Conservation (phyloP, 2,329 filamentous ascomycete species). For the Pyricularia sp. region DNA sequence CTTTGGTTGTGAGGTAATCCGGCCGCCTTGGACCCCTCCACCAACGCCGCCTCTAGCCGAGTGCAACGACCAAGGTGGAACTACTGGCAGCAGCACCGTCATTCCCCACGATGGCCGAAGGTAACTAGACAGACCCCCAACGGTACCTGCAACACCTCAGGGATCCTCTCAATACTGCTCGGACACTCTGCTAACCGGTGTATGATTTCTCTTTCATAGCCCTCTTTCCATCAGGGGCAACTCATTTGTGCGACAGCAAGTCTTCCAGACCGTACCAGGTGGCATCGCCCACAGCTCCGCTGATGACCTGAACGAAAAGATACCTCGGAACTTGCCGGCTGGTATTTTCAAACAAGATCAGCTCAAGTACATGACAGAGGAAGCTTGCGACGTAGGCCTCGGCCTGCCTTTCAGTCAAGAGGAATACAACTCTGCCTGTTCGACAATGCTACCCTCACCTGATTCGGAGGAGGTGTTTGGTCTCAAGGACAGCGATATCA, state of each 20-base stretch:
- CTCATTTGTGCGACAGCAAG: background rate
- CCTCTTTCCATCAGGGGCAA: conserved; percentile 2
- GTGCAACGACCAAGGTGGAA: background rate
- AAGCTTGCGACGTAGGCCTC: conserved; percentile 5
- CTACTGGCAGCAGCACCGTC: too few species aligned
- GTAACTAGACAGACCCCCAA: background rate
- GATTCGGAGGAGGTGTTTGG: conserved; percentile 7
- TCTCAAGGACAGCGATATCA: conserved; percentile 4
- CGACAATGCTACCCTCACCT: conserved; percentile 10
- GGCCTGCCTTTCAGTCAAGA: conserved; percentile 1
- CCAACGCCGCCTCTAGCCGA: conserved; percentile 10
- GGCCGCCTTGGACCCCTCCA: conserved; percentile 13
- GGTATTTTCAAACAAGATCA: background rate
- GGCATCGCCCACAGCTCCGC: background rate
- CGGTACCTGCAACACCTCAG: background rate
- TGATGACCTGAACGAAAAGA: background rate
- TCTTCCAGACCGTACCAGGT: background rate
- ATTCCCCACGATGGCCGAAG: background rate
- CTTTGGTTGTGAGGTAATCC: conserved; percentile 2
- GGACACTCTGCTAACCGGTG: background rate
- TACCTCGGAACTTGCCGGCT: background rate
- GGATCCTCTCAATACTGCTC: background rate
- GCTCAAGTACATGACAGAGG: conserved; percentile 5
- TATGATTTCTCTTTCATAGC: conserved; percentile 5
- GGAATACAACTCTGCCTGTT: conserved; percentile 6